Conservation (phyloP, 1,139 yeast genomes). For the Candida dubliniensis region DNA sequence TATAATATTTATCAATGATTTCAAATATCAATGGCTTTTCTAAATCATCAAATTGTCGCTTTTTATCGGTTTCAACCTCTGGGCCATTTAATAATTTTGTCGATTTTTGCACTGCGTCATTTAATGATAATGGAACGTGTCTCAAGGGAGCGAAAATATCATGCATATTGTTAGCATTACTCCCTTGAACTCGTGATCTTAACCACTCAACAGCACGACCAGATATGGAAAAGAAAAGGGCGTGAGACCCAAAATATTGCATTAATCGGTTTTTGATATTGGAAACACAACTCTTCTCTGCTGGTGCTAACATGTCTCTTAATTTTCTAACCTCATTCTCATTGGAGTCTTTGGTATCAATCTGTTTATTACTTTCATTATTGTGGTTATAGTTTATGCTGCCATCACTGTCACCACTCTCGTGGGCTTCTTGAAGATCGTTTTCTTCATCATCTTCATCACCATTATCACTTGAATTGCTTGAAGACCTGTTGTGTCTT, state of each 20-base stretch:
- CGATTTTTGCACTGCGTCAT: conserved; percentile 10
- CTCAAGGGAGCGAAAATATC: conserved; percentile 13
- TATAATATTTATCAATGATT: conserved; percentile 11
- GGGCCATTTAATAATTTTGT: conserved; percentile 3
- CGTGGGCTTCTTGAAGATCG: neutral
- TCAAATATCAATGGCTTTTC: conserved; percentile 12
- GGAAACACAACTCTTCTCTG: conserved; percentile 9
- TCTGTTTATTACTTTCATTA: conserved; percentile 1
- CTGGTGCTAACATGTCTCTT: conserved; percentile 14
- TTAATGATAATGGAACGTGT: conserved; percentile 12
- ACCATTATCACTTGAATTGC: neutral
- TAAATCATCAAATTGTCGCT: conserved; percentile 7
- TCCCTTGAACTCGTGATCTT: conserved; percentile 11
- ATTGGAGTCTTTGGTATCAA: neutral
- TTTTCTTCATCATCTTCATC: neutral
- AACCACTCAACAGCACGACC: conserved; percentile 21
- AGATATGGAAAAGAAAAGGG: conserved; percentile 18
- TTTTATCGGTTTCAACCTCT: neutral
- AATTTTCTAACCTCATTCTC: conserved; percentile 8
- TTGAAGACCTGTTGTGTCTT: neutral
- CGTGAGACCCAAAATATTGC: conserved; percentile 21
- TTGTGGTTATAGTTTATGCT: neutral
- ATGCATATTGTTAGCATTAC: conserved; percentile 2
- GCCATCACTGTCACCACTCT: conserved; percentile 3
- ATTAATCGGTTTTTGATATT: conserved; percentile 9